These are phyloP conservation scores for Rubus parviflorus DNA, from an alignment of 306 rosid genomes.

Conservation along the genomic window DNA sequence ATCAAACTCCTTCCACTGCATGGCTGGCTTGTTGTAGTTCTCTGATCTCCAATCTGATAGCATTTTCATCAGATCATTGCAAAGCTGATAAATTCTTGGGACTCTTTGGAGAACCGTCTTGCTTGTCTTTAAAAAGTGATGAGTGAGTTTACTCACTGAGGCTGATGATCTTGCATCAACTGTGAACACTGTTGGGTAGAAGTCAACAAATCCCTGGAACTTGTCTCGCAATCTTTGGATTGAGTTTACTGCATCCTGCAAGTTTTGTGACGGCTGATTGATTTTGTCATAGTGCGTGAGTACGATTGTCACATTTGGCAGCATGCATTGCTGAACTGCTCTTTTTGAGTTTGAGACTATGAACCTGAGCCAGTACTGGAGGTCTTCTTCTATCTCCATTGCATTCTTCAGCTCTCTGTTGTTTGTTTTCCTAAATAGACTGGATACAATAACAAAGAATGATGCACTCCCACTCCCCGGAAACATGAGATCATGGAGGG, in stretches of 20 bases:
- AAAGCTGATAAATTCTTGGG: slow-evolving; percentile 85
- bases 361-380: slow-evolving; percentile 95
- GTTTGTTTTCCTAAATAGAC: slow-evolving; percentile 74
- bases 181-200: slow-evolving; percentile 82
- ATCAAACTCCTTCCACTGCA: slow-evolving; percentile 89
- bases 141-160: slow-evolving; percentile 78
- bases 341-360: slow-evolving; percentile 83
- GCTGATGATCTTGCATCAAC: slow-evolving; percentile 92
- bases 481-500: slow-evolving; percentile 96
- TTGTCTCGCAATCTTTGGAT: slow-evolving; percentile 78
- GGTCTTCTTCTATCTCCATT: slow-evolving; percentile 83
- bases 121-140: slow-evolving; percentile 68
- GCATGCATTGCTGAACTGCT: slow-evolving; percentile 81
- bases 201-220: slow-evolving; percentile 88
- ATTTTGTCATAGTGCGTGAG: slow-evolving; percentile 84
- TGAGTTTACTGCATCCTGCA: slow-evolving; percentile 60
- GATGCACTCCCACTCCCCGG: slow-evolving; percentile 96
- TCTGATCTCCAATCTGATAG: slow-evolving; percentile 87
- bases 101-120: slow-evolving; percentile 86
- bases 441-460: slow-evolving; percentile 62
- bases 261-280: slow-evolving; percentile 63
- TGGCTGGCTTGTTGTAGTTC: slow-evolving; percentile 90
- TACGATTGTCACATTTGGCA: slow-evolving; percentile 81
- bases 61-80: slow-evolving; percentile 74
- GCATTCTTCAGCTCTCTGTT: slow-evolving; percentile 73